phyloP scores from a whole-genome alignment of 2,329 filamentous ascomycete genomes.

The Chaetomium sp. region DNA sequence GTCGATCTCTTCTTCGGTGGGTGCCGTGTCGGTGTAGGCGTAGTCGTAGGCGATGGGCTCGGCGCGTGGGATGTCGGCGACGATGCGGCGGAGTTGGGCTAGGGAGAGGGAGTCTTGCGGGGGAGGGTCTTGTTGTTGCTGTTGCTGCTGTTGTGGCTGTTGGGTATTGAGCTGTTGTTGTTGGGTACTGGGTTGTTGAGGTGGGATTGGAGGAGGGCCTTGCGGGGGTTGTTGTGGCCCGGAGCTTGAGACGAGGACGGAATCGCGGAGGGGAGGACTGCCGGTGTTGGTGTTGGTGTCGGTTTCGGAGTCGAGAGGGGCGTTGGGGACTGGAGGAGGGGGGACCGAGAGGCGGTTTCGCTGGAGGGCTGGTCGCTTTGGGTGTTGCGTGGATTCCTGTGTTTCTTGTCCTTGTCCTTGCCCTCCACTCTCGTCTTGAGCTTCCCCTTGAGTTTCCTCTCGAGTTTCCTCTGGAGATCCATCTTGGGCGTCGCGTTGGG shows the following conservation, averaged over 20 bases:
- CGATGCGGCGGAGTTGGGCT: conserved; percentile 64
- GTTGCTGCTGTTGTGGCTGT: not conserved
- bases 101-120: conserved; percentile 67
- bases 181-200: not conserved
- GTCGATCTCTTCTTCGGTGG: conserved; percentile 82
- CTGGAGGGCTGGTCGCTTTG: conserved; percentile 21
- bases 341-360: conserved; percentile 20
- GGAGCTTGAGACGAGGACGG: no score
- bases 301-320: conserved; percentile 19
- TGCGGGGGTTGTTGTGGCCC: not conserved
- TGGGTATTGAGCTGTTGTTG: conserved; percentile 10
- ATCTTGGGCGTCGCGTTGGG: no score
- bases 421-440: no score
- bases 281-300: conserved; percentile 8
- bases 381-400: not conserved
- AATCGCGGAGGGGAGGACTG: not conserved
- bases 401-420: no score
- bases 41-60: conserved; percentile 81
- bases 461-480: no score
- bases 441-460: no score
- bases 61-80: conserved; percentile 61
- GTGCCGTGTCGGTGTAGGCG: conserved; percentile 64
- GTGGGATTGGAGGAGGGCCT: not conserved
- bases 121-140: not conserved
- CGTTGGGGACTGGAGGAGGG: conserved; percentile 21